Evolutionary conservation across 495 filamentous ascomycete species (phyloP).

Genomic region (Hypoxylon cercidicola): DNA sequence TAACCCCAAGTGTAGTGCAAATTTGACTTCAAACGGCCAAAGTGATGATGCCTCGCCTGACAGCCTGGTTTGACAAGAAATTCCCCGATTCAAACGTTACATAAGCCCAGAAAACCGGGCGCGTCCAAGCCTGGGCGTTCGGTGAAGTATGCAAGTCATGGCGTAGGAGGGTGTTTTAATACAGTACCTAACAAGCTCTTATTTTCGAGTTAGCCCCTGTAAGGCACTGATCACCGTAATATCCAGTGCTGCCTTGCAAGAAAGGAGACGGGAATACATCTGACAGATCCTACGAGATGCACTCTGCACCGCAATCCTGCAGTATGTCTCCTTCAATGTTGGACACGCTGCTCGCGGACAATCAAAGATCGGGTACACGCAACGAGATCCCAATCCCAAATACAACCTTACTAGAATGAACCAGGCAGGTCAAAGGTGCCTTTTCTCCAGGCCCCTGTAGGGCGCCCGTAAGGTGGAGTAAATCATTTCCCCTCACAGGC

Average conservation of each 20-base stretch:
- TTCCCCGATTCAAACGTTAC: constrained; percentile 6
- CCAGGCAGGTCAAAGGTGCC: constrained; percentile 27
- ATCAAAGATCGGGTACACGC: neutral
- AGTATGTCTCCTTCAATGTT: too few relatives aligned
- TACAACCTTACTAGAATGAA: constrained; percentile 32
- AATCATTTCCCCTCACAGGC: constrained; percentile 31
- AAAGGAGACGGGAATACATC: constrained; percentile 7
- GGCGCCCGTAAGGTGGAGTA: neutral
- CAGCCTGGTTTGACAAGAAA: constrained; percentile 7
- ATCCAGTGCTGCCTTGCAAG: constrained; percentile 5
- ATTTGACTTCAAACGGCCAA: constrained; percentile 5
- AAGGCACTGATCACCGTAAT: constrained; percentile 24
- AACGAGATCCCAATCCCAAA: constrained; percentile 17
- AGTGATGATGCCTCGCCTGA: constrained; percentile 1
- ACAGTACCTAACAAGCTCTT: constrained; percentile 12
- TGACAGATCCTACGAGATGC: constrained; percentile 29
- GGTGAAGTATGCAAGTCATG: constrained; percentile 16
- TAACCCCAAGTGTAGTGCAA: neutral
- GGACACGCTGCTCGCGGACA: neutral
- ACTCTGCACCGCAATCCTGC: constrained; percentile 3
- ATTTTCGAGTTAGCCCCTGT: constrained; percentile 20
- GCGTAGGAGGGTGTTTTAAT: neutral
- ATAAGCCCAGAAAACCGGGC: neutral
- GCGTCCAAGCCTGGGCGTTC: constrained; percentile 6
- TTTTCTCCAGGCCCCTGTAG: neutral